Evolutionary conservation across 345 rosid genomes (phyloP).

Genomic region (Euphorbia tirucalli): DNA sequence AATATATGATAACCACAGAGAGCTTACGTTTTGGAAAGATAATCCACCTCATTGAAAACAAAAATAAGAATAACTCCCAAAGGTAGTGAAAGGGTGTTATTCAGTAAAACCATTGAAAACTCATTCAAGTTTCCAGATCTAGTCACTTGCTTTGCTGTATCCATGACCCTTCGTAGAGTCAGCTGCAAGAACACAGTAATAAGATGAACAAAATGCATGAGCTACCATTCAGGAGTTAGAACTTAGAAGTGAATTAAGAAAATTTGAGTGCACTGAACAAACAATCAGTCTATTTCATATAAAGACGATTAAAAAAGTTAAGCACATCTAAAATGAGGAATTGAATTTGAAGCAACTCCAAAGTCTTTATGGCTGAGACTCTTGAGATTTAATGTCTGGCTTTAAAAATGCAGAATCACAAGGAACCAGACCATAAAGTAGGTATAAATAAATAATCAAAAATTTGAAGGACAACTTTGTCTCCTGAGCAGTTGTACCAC

Average conservation of each 20-base stretch:
- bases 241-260: not conserved
- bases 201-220: constrained; percentile 16
- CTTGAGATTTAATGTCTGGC: not conserved
- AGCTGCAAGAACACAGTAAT: constrained; percentile 53
- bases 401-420: not conserved
- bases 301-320: not conserved
- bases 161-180: constrained; percentile 91
- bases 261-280: not conserved
- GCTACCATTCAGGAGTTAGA: constrained; percentile 12
- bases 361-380: not conserved
- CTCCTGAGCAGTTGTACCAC: not conserved
- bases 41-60: constrained; percentile 81
- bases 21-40: constrained; percentile 74
- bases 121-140: constrained; percentile 90
- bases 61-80: constrained; percentile 71
- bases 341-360: constrained; percentile 1
- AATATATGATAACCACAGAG: not conserved
- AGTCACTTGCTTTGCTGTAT: constrained; percentile 89
- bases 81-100: constrained; percentile 89
- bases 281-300: not conserved
- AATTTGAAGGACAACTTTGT: not conserved
- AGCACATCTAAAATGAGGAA: not conserved
- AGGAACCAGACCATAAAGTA: not conserved
- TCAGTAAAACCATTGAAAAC: constrained; percentile 95
- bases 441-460: not conserved